phyloP scores from a whole-genome alignment of 2,329 filamentous ascomycete species.

The Aspergillus tamarii region DNA sequence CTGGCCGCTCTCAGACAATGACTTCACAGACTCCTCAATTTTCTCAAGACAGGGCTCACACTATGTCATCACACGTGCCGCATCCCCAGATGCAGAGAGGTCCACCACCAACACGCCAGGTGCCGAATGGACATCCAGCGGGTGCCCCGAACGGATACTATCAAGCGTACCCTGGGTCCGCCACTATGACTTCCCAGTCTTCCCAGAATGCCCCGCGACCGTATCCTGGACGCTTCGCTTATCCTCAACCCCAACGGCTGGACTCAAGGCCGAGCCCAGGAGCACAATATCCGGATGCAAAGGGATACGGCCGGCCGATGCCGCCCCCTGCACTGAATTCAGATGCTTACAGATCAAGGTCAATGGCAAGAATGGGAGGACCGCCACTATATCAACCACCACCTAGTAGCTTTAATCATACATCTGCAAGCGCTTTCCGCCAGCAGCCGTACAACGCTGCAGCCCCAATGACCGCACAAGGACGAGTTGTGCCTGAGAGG shows the following conservation, averaged over 20 bases:
- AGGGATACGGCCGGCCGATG: conserved; percentile 59
- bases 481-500: conserved; percentile 85
- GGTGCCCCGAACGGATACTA: conserved; percentile 45
- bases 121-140: conserved; percentile 49
- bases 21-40: conserved; percentile 72
- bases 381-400: conserved; percentile 72
- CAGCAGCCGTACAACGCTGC: conserved; percentile 70
- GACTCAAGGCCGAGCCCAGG: conserved; percentile 60
- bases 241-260: conserved; percentile 71
- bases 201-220: conserved; percentile 64
- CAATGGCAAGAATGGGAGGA: conserved; percentile 75
- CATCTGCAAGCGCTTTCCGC: conserved; percentile 75
- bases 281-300: conserved; percentile 62
- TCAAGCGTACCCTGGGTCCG: conserved; percentile 39
- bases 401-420: conserved; percentile 64
- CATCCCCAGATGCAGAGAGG: conserved; percentile 48
- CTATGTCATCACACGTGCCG: conserved; percentile 65
- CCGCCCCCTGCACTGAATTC: conserved; percentile 75
- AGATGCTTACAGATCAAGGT: conserved; percentile 90
- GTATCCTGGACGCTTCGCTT: conserved; percentile 68
- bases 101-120: conserved; percentile 48
- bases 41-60: conserved; percentile 73
- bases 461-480: conserved; percentile 83
- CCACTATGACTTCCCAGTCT: conserved; percentile 47
- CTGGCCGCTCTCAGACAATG: conserved; percentile 94